Evolutionary conservation across 768 basidiomycete species (phyloP).

Genomic region (Dentipellis fragilis): DNA sequence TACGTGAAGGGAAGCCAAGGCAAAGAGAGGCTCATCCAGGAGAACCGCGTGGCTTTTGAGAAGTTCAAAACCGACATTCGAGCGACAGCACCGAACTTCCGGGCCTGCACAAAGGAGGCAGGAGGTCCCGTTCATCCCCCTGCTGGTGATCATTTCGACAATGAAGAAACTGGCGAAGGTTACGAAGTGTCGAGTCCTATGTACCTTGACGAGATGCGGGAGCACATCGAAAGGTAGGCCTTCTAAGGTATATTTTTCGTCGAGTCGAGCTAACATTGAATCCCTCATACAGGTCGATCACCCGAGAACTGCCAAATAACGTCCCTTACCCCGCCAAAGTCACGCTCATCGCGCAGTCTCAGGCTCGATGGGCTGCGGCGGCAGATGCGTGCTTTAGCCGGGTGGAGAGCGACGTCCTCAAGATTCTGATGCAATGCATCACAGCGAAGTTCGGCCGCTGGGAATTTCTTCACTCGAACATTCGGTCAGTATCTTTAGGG

Average conservation of each 20-base stretch:
- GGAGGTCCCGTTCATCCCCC: too few relatives aligned
- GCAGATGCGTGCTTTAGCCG: background rate
- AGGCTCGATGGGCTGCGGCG: background rate
- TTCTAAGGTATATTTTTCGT: too few relatives aligned
- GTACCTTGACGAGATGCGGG: background rate
- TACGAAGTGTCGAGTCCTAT: too few relatives aligned
- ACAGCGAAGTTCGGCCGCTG: background rate
- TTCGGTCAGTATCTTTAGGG: background rate
- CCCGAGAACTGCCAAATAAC: background rate
- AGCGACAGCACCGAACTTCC: constrained; percentile 27
- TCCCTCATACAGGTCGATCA: constrained; percentile 1
- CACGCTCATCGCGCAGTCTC: background rate
- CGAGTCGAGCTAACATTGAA: too few relatives aligned
- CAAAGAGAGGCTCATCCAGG: constrained; percentile 21
- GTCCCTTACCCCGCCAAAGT: background rate
- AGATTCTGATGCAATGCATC: background rate
- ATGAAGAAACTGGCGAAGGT: too few relatives aligned
- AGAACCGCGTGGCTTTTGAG: constrained; percentile 19
- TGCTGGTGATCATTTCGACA: too few relatives aligned
- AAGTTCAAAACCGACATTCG: constrained; percentile 23
- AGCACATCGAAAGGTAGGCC: background rate
- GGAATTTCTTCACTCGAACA: background rate
- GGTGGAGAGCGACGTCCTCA: background rate
- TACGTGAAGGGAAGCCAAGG: constrained; percentile 21
- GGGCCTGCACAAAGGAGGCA: constrained; percentile 12